phyloP scores from a whole-genome alignment of 2,329 filamentous ascomycete species.

The Aspergillus fructus region DNA sequence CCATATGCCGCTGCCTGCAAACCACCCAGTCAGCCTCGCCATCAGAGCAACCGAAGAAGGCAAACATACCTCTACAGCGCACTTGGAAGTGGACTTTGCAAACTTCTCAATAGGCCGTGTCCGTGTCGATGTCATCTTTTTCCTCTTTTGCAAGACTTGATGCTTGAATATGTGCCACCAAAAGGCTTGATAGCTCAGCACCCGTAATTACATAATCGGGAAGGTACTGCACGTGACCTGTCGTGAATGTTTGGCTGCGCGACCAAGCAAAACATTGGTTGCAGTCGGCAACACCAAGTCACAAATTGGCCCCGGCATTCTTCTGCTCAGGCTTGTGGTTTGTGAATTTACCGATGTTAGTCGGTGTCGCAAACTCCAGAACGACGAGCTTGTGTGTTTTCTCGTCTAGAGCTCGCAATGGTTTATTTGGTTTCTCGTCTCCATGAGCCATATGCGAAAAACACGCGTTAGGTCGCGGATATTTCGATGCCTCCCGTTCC shows the following conservation, averaged over 20 bases:
- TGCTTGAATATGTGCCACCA: neutral
- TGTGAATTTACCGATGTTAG: slow-evolving; percentile 10
- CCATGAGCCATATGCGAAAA: slow-evolving; percentile 44
- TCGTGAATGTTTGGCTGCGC: slow-evolving; percentile 18
- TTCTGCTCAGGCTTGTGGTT: slow-evolving; percentile 4
- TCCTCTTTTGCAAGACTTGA: neutral
- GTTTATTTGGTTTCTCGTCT: slow-evolving; percentile 38
- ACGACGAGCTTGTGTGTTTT: slow-evolving; percentile 6
- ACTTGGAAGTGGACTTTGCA: slow-evolving; percentile 64
- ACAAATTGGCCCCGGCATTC: neutral
- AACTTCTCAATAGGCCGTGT: slow-evolving; percentile 68
- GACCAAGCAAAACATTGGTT: slow-evolving; percentile 19
- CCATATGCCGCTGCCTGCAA: slow-evolving; percentile 78
- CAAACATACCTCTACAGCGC: slow-evolving; percentile 60
- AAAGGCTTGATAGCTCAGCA: neutral
- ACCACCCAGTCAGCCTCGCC: neutral
- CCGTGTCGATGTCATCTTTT: slow-evolving; percentile 45
- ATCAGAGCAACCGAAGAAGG: neutral
- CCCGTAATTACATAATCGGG: slow-evolving; percentile 17
- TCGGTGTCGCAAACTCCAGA: slow-evolving; percentile 5
- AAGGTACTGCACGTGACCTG: slow-evolving; percentile 7
- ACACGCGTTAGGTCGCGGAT: slow-evolving; percentile 47
- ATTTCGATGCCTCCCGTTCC: slow-evolving; percentile 52
- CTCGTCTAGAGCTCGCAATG: slow-evolving; percentile 35
- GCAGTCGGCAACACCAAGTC: slow-evolving; percentile 8